Evolutionary conservation across 2,329 filamentous ascomycete species (phyloP).

Genomic region (Teratosphaeria epicoccoides): DNA sequence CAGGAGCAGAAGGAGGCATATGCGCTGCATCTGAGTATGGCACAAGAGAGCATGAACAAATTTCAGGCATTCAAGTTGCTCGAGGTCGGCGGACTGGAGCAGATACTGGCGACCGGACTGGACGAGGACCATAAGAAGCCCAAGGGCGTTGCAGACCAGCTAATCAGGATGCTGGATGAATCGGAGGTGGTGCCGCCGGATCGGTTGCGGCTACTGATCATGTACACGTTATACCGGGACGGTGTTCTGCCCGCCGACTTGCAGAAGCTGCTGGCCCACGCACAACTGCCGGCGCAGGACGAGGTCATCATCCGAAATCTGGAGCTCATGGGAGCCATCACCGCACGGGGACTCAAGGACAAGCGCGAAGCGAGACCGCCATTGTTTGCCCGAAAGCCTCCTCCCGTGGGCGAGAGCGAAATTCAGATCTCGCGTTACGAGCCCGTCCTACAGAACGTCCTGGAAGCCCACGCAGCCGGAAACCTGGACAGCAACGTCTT

Average conservation of each 20-base stretch:
- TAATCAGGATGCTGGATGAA: slow-evolving; percentile 82
- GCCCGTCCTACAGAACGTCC: slow-evolving; percentile 67
- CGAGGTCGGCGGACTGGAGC: slow-evolving; percentile 80
- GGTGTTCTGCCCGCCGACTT: slow-evolving; percentile 78
- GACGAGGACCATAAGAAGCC: slow-evolving; percentile 89
- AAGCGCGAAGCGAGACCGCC: slow-evolving; percentile 53
- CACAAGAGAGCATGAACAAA: slow-evolving; percentile 89
- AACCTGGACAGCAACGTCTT: slow-evolving; percentile 35
- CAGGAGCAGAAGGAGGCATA: slow-evolving; percentile 93
- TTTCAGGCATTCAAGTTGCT: slow-evolving; percentile 77
- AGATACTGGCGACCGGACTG: slow-evolving; percentile 79
- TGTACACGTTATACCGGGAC: slow-evolving; percentile 78
- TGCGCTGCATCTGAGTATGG: slow-evolving; percentile 90
- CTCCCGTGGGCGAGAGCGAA: slow-evolving; percentile 48
- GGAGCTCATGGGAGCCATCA: slow-evolving; percentile 67
- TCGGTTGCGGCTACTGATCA: slow-evolving; percentile 70
- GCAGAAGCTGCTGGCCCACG: slow-evolving; percentile 71
- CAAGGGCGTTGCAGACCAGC: slow-evolving; percentile 75
- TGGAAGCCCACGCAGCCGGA: slow-evolving; percentile 53
- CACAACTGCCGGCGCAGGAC: slow-evolving; percentile 64
- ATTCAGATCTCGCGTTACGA: slow-evolving; percentile 81
- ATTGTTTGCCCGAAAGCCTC: slow-evolving; percentile 59
- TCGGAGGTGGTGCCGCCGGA: slow-evolving; percentile 61
- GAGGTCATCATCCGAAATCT: slow-evolving; percentile 66
- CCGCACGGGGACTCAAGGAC: slow-evolving; percentile 67